Base-by-base conservation (phyloP, 768 basidiomycete species). In the Amanita rubescens region DNA sequence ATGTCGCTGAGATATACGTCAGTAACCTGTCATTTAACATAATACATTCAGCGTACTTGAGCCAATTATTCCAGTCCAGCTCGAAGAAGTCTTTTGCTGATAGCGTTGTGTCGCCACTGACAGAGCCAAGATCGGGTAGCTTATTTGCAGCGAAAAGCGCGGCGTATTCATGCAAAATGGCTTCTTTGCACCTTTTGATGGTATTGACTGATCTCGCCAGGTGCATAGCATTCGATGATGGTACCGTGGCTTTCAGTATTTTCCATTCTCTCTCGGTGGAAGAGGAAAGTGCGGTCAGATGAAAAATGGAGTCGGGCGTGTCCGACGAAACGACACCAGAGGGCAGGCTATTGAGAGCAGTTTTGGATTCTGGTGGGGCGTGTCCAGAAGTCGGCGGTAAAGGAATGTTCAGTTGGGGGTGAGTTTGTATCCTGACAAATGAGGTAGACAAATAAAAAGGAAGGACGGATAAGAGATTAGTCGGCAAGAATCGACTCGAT, bases 51-150 rank as follows among this genome's bases (percentile, higher is more conserved):
- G 65, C 82, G 63, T 45, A 89, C 87, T 73, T 76, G 66, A 81
- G 75, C 87, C 87, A 90, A 47, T 81, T 80, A 8, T 66, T 66
- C 85, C 87, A 88, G 47, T 79, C 79, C 1, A 69, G 63, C 33
- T 87, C 84, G 53, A 90, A 90, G 42, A 80, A 77, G 47, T 80
- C 81, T 3, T 80, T 74, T 15, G 72, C 68, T 7, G 73, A 71
- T 54, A 59, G 50, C 12, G 60, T 49, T 58, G 61, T 59, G 11
- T 67, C 69, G 30, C 66, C 63, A 8, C 69, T 70, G 10, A 71
- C 67, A 49, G 69, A 63, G 45, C 76, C 67, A 22, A 39, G 20
- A 43, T 71, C 58, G 7, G 64, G 68, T 22, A 69, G 68, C n/a
- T 71, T 65, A 34, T 71, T 69, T 7, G 67, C 60, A 22, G 71